Percentiles rank a stretch among this genome's conserved stretches.
phyloP scores from a whole-genome alignment of 2,329 filamentous ascomycete genomes.

The Verticillium longisporum region DNA sequence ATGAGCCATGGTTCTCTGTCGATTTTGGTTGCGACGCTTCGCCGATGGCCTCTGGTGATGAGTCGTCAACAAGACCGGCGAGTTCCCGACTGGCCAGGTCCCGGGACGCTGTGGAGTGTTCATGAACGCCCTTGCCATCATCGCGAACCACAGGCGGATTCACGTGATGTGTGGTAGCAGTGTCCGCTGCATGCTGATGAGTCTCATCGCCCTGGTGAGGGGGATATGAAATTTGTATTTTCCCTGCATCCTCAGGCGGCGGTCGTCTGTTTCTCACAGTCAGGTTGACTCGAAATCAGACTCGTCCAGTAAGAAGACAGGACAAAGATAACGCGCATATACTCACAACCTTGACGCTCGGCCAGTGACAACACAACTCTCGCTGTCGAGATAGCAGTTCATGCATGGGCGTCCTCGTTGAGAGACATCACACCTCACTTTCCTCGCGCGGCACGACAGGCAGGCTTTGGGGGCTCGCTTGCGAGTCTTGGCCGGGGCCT shows the following conservation, averaged over 20 bases:
- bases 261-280: conserved; percentile 17
- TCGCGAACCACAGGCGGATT: background rate
- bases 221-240: conserved; percentile 19
- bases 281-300: background rate
- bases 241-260: conserved; percentile 19
- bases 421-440: conserved; percentile 43
- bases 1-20: background rate
- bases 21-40: background rate
- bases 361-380: conserved; percentile 32
- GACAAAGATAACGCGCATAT: background rate
- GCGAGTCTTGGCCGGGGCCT: conserved; percentile 26
- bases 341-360: conserved; percentile 32
- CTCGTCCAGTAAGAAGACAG: too few relatives aligned
- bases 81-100: background rate
- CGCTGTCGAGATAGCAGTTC: conserved; percentile 44
- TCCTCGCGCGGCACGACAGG: conserved; percentile 41
- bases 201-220: conserved; percentile 11
- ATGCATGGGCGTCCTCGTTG: conserved; percentile 42
- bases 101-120: background rate
- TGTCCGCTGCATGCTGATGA: background rate
- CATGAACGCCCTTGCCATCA: background rate
- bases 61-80: background rate
- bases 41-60: background rate
- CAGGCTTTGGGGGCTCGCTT: conserved; percentile 45
- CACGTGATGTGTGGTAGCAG: background rate